Evolutionary conservation across 2,329 filamentous ascomycete genomes (phyloP), one percentile per base, ranked within the genome.

Genomic region (Pleomassaria siparia): DNA sequence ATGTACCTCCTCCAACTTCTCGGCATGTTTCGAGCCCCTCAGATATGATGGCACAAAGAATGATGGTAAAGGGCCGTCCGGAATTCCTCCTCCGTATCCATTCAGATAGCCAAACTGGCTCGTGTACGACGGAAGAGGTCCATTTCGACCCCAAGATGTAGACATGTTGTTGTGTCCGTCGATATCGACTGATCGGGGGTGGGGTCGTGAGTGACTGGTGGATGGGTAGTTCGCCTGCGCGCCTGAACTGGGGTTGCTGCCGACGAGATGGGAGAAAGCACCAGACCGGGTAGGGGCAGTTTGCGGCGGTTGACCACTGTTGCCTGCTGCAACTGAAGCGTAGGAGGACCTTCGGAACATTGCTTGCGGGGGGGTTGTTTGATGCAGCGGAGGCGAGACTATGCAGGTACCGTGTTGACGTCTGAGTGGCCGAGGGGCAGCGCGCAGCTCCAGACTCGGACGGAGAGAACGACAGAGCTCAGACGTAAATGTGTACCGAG

Each of bases 41-140:
- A 97, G 80, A 72, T 96, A 96, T 4, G 89, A 91, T 1, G 92
- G 92, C 10, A 86, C 80, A 70, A 96, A 91, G 76, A 92, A 92
- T 5, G 48, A 71, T 60, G 48, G 77, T 69, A 54, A 66, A 57
- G 55, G 40, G 22, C 43, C 50, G 30, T 69, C 65, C 16, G 63
- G 60, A 18, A 51, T 46, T 12, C 50, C 44, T 11, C 53, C 58
- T 15, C 60, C 59, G 25, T 62, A 50, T 6, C 60, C 61, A 43
- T 64, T 63, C 56, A 63, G 58, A 28, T 67, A 59, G 22, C 65
- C 72, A 57, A 74, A 77, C 59, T 77, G 77, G 53, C 75, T 73
- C 5, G 76, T 74, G 53, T 78, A 77, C 9, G 72, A 64, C 28
- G 76, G 76, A 16, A 78, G 62, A 4, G 66, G 62, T 22, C 62